A percentile compares a stretch with the other conserved stretches of the same genome.
Conservation (phyloP, 176 grass and related monocot genomes). For the Eremochloa ophiuroides region DNA sequence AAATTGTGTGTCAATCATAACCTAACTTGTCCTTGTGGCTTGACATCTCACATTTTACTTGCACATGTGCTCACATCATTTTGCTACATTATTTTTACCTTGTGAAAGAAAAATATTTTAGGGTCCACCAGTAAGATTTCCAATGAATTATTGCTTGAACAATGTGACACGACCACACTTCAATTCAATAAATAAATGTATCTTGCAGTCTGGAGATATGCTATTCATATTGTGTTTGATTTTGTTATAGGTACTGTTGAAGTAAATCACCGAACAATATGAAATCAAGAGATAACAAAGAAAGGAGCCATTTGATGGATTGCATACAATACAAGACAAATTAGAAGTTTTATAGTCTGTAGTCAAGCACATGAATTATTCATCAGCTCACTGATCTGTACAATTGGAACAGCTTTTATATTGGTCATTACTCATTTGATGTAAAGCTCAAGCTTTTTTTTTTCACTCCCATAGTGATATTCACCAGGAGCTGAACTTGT, state of each 20-base stretch:
- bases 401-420: not conserved
- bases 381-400: not conserved
- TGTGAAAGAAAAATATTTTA: constrained; percentile 3
- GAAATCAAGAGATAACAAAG: constrained; percentile 11
- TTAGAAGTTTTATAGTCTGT: not conserved
- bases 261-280: constrained; percentile 22
- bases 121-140: not conserved
- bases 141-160: not conserved
- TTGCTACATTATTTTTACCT: not conserved
- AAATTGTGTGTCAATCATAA: not conserved
- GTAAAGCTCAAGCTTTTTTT: not conserved
- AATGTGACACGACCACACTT: not conserved
- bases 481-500: not conserved
- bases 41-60: not conserved
- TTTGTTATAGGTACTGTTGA: constrained; percentile 13
- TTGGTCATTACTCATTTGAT: constrained; percentile 5
- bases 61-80: not conserved
- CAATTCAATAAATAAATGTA: constrained; percentile 8
- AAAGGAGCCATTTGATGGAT: constrained; percentile 22
- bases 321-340: constrained; percentile 24
- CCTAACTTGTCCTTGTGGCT: not conserved
- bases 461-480: not conserved
- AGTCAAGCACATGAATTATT: not conserved
- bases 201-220: not conserved
- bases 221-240: not conserved